These are phyloP conservation scores for Sanghuangporus sanghuang DNA, from an alignment of 1,284 basidiomycete species.

Conservation along the genomic window DNA sequence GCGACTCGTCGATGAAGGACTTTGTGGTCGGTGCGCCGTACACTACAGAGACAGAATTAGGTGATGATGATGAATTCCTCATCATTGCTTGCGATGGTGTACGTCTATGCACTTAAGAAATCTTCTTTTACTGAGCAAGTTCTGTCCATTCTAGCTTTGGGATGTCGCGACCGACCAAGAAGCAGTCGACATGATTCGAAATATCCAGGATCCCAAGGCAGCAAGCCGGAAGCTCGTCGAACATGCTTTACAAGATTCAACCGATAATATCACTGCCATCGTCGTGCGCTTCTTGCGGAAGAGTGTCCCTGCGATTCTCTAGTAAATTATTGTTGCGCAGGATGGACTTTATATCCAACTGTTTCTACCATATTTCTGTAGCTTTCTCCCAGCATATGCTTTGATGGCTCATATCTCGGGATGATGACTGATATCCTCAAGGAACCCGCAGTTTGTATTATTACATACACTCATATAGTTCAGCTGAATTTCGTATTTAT, in stretches of 20 bases:
- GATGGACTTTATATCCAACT: not conserved
- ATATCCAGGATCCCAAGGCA: conserved; percentile 74
- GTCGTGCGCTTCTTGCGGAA: conserved; percentile 55
- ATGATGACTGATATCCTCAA: not conserved
- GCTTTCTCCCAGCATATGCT: not conserved
- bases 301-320: not conserved
- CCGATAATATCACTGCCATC: conserved; percentile 85
- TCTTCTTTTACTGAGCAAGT: not conserved
- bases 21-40: conserved; percentile 98
- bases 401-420: not conserved
- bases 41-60: conserved; percentile 93
- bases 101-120: conserved; percentile 30
- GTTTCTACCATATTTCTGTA: not conserved
- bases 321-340: not conserved
- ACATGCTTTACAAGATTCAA: conserved; percentile 88
- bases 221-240: conserved; percentile 79
- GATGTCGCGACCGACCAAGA: conserved; percentile 92
- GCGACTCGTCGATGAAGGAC: conserved; percentile 99
- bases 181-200: conserved; percentile 82
- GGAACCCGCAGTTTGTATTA: not conserved
- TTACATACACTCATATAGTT: not conserved
- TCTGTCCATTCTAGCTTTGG: conserved; percentile 71
- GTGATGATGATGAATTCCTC: conserved; percentile 89
- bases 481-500: not conserved
- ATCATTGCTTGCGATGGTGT: conserved; percentile 98